These are phyloP conservation scores for Ogataea paraovalis DNA, from an alignment of 805 yeast species.

Conservation along the genomic window DNA sequence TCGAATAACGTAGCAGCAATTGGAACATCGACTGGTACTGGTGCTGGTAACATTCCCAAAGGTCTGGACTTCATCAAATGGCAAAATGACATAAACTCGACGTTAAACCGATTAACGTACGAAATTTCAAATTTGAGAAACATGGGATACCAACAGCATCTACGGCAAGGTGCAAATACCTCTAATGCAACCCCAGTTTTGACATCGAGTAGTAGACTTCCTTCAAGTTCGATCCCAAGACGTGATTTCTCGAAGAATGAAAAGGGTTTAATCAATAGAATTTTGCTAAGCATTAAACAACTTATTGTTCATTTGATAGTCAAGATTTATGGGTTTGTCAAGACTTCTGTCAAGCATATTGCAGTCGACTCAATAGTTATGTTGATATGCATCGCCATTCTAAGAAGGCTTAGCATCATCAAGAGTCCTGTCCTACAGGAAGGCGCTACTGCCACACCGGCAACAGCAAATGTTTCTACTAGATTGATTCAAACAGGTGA, in stretches of 20 bases:
- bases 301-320: conserved; percentile 7
- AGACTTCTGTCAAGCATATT: conserved; percentile 16
- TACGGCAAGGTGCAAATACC: conserved; percentile 3
- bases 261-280: background rate
- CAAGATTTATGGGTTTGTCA: conserved; percentile 9
- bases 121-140: conserved; percentile 31
- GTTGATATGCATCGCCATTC: conserved; percentile 11
- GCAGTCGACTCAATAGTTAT: conserved; percentile 21
- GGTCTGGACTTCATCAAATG: conserved; percentile 42
- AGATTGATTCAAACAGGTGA: conserved; percentile 3
- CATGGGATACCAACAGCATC: conserved; percentile 14
- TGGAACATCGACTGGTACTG: background rate
- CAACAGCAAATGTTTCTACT: background rate
- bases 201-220: background rate
- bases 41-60: conserved; percentile 18
- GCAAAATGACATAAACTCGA: conserved; percentile 50
- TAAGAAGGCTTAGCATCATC: conserved; percentile 9
- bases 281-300: conserved; percentile 5
- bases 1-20: conserved; percentile 11
- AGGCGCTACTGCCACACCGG: no score
- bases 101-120: conserved; percentile 41
- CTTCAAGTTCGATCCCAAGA: conserved; percentile 1
- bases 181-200: background rate
- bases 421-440: background rate
- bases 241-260: background rate